Conservation (phyloP, 2,329 filamentous ascomycete species). For the Aspergillus brunneoviolaceus region DNA sequence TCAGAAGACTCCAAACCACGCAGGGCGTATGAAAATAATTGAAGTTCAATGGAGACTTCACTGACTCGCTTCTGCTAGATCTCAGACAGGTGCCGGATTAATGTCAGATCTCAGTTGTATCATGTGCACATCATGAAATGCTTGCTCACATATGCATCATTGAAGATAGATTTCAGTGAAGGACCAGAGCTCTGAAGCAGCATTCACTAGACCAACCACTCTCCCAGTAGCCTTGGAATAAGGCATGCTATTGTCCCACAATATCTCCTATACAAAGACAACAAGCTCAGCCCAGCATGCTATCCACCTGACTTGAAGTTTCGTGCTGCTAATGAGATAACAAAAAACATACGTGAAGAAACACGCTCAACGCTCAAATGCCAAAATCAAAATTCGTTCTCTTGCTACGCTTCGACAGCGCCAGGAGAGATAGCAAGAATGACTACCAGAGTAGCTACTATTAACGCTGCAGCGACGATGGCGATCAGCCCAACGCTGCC, state of each 20-base stretch:
- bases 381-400: not conserved
- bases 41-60: not conserved
- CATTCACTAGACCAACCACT: no score
- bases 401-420: slow-evolving; percentile 29
- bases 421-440: slow-evolving; percentile 56
- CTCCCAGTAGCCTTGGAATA: not conserved
- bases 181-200: not conserved
- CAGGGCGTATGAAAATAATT: not conserved
- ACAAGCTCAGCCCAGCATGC: not conserved
- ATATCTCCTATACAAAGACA: not conserved
- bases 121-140: not conserved
- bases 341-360: not conserved
- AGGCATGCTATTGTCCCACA: not conserved
- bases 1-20: not conserved
- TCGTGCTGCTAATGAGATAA: not conserved
- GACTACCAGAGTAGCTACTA: slow-evolving; percentile 59
- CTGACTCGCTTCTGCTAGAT: not conserved
- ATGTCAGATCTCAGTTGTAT: not conserved
- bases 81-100: no score
- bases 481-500: slow-evolving; percentile 62
- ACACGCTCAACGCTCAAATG: not conserved
- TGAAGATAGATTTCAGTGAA: not conserved
- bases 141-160: not conserved
- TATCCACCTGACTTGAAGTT: not conserved
- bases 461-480: slow-evolving; percentile 55